Evolutionary conservation across 345 rosid genomes (phyloP).

Genomic region (Zanthoxylum bungeanum): DNA sequence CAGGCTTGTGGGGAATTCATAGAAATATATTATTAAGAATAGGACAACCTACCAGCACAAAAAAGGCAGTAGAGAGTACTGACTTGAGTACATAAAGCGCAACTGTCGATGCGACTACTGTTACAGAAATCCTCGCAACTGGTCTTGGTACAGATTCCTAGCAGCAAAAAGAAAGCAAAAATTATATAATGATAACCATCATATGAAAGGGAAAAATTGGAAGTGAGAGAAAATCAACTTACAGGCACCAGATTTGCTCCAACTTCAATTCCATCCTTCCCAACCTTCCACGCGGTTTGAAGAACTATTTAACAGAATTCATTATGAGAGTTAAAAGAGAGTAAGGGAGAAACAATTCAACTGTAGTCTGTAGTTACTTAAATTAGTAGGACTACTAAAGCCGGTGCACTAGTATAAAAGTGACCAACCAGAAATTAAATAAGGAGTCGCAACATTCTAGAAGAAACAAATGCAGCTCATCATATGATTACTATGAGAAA

Average conservation of each 20-base stretch:
- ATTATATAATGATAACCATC: background rate
- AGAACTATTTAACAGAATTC: conserved; percentile 38
- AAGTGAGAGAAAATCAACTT: conserved; percentile 32
- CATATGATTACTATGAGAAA: background rate
- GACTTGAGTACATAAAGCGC: conserved; percentile 60
- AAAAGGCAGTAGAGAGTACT: conserved; percentile 76
- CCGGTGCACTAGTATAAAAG: background rate
- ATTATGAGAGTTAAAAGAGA: conserved; percentile 6
- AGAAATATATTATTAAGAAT: background rate
- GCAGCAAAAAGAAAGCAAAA: conserved; percentile 1
- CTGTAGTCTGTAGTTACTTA: background rate
- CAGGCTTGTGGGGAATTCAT: background rate
- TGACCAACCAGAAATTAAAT: background rate
- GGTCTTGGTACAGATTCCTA: conserved; percentile 67
- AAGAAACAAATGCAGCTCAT: background rate
- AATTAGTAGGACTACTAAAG: conserved; percentile 10
- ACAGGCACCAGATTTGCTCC: conserved; percentile 87
- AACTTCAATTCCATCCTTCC: conserved; percentile 81
- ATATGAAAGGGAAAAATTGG: background rate
- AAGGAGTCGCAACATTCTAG: background rate
- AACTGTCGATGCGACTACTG: conserved; percentile 42
- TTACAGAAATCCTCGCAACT: conserved; percentile 51
- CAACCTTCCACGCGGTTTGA: conserved; percentile 77
- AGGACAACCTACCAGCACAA: conserved; percentile 57
- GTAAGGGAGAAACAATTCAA: conserved; percentile 1